phyloP scores from a whole-genome alignment of 2,329 filamentous ascomycete genomes.

The Beauveria medogensis region DNA sequence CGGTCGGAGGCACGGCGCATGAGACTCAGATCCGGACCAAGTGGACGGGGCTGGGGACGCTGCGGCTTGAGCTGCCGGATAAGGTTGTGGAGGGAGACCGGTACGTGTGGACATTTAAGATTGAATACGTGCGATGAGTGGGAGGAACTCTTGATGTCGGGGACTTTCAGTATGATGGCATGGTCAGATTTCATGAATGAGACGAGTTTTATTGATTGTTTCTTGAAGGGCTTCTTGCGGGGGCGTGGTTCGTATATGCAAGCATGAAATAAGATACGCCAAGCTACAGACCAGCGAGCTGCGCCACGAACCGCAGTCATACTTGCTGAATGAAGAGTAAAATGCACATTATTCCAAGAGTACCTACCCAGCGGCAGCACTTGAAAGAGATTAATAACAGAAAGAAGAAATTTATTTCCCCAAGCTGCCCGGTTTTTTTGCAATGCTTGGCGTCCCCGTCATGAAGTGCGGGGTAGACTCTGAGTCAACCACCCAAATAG shows the following conservation, averaged over 20 bases:
- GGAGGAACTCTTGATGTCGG: not conserved
- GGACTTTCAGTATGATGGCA: not conserved
- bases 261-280: not conserved
- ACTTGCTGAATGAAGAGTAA: not conserved
- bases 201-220: too few relatives aligned
- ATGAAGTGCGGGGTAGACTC: constrained; percentile 4
- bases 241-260: not conserved
- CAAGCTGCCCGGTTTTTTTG: not conserved
- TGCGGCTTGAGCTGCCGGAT: constrained; percentile 26
- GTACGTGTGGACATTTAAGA: constrained; percentile 30
- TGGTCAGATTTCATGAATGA: not conserved
- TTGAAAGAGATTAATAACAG: not conserved
- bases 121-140: constrained; percentile 14
- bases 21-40: constrained; percentile 17
- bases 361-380: not conserved
- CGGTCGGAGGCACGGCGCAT: constrained; percentile 28
- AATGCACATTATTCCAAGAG: not conserved
- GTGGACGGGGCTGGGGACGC: constrained; percentile 13
- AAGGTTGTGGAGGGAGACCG: constrained; percentile 26
- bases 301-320: not conserved
- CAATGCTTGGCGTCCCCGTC: not conserved
- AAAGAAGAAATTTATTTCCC: not conserved
- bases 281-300: not conserved
- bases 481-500: constrained; percentile 9
- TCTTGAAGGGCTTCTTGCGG: too few relatives aligned